Evolutionary conservation across 2,329 filamentous ascomycete genomes (phyloP).

Genomic region (Claviceps sp.): DNA sequence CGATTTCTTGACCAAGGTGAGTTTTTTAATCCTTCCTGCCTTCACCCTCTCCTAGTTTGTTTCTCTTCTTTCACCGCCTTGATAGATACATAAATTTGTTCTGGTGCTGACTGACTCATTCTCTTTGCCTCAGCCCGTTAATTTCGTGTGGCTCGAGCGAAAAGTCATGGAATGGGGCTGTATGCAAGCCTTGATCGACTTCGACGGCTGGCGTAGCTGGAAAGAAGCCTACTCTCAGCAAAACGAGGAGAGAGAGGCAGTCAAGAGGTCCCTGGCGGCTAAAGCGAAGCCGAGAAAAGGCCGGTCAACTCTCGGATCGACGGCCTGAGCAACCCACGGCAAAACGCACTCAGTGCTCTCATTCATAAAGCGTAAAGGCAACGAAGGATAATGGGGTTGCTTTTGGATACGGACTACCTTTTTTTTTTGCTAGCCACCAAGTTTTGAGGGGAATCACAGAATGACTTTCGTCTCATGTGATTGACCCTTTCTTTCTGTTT

Average conservation of each 20-base stretch:
- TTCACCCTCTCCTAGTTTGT: neutral
- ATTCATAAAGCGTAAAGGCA: neutral
- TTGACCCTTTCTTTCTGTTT: neutral
- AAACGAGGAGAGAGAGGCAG: conserved; percentile 27
- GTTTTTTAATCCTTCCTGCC: conserved; percentile 9
- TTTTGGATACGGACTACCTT: too few species aligned
- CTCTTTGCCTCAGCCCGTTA: conserved; percentile 58
- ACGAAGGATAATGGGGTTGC: too few species aligned
- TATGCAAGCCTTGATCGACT: conserved; percentile 98
- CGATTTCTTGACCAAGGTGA: conserved; percentile 92
- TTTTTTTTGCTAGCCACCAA: too few species aligned
- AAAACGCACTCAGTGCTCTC: neutral
- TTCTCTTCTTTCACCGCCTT: neutral
- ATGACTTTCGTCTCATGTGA: too few species aligned
- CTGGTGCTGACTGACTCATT: conserved; percentile 1
- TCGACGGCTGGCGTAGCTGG: conserved; percentile 96
- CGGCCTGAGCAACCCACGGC: neutral
- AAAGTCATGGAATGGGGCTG: conserved; percentile 99
- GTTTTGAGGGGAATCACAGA: too few species aligned
- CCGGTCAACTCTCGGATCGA: conserved; percentile 19
- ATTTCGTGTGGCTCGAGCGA: conserved; percentile 91
- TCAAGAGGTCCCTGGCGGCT: conserved; percentile 23
- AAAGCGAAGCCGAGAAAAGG: conserved; percentile 32
- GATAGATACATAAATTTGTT: neutral
- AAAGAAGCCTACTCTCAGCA: conserved; percentile 57